Evolutionary conservation across 2,329 filamentous ascomycete genomes (phyloP), one percentile per base, ranked within the genome.

Genomic region (Bipolaris sorokiniana): DNA sequence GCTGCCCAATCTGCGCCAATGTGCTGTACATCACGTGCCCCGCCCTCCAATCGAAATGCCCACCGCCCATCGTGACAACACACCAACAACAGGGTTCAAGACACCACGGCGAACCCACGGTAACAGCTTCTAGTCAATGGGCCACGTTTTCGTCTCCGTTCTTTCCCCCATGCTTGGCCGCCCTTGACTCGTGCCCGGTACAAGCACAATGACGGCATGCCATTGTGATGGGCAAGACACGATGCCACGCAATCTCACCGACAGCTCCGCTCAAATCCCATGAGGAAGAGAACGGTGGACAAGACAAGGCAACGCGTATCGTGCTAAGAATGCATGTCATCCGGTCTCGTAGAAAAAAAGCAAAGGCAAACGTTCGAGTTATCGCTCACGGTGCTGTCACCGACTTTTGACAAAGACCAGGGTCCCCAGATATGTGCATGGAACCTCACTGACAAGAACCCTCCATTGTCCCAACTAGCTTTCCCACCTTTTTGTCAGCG

Each of bases 21-120:
- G 63, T 61, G 63, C 48, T 66, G 63, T 62, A 51, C 51, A 45
- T 58, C 51, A 58, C 55, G 55, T 58, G 55, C 31, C 16, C 34
- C 22, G 3, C 42, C 55, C 55, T 54, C 55, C 55, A 58, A 58
- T 58, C 16, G 55, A 40, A 54, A 20, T 7, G 16, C 40, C 46
- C n/a, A 49, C 51, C 41, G 46, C 38, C 38, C 40, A n/a, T 38
- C 18, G 40, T 48, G 23, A 31, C n/a, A 31, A 26, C 48, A 54
- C 51, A 48, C 51, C 54, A 58, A 20, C 46, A 42, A 23, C 55
- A 58, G 51, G 55, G 55, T 54, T 57, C 44, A 23, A 23, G 42
- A 54, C 45, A 54, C 44, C 31, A 45, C 54, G 31, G 42, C 38
- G 36, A 31, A 28, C 37, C n/a, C 49, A 48, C 49, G 49, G 49